Base-by-base conservation (phyloP, 2,329 filamentous ascomycete genomes). In the Metarhizium anisopliae region DNA sequence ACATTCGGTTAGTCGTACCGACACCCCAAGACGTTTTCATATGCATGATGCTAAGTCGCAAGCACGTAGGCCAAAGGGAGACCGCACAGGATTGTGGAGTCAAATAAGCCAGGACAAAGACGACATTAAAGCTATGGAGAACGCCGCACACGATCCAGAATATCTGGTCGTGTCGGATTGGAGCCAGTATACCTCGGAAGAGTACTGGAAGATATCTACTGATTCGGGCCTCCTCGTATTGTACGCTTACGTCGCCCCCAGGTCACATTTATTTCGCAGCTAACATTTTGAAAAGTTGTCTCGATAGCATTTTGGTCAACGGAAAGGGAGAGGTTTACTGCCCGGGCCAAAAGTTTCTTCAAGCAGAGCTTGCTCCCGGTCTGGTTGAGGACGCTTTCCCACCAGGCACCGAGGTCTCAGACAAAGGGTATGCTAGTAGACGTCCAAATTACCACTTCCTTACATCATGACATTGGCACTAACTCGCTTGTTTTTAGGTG, bases 131-230 rank as follows among this genome's bases (percentile, higher is more conserved):
- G 60, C 60, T 32, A 54, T 59, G 53, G 50, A 0, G 0, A 20
- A 7, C 6, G 58, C 58, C 1, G 58, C 54, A 18, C 2, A 2
- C n/a, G 20, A 45, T 5, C 45, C 50, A 1, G 51, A 56, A 25
- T 47, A 55, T 2, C 14, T 59, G 2, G 42, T 59, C 13, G 18
- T 59, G 11, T 43, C 58, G 5, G 56, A 59, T 42, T 58, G 56
- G 58, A 54, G 54, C 20, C 51, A 54, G 7, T 59, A 55, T 32
- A 60, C 54, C 14, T 60, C 58, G 2, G 47, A 50, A 4, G 54
- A 59, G n/a, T 58, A 53, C 45, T 52, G 50, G 50, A 52, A 52
- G n/a, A 40, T 16, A 6, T 40, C 38, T 7, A 20, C n/a, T 3
- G 45, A 50, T 11, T 40, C 53, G 7, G 42, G 53, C 7, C 45